Base-by-base conservation (phyloP, 306 rosid genomes). In the Ziziphus jujuba region DNA sequence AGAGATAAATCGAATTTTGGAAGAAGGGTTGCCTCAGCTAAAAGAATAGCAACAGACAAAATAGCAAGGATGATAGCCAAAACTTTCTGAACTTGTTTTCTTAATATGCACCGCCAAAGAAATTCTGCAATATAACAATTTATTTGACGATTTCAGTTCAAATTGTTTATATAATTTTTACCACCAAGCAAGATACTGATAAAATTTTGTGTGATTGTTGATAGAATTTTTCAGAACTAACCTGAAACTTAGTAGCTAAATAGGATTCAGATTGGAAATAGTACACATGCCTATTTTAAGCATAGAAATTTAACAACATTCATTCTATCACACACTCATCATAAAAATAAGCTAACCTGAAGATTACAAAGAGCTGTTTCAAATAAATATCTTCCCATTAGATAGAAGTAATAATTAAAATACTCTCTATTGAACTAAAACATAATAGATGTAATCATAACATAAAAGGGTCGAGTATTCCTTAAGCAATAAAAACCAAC, bases 21-120 rank as follows among this genome's bases (percentile, higher is more conserved):
- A 55, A 93, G 89, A 55, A 90, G 83, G 56, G 97, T 93, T 62
- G 98, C 98, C 88, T 93, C 98, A 2, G 96, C 97, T 67, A 90
- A 82, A 69, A 93, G 97, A 85, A 93, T 93, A 56, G 97, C 97
- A 81, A 69, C 90, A 22, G 98, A 93, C 76, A 93, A 88, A 67
- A 83, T 72, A 71, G 95, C 93, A 73, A 93, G 96, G 34, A 86
- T 51, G 76, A 86, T 63, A 64, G 90, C 96, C 85, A 90, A 80
- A 67, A 82, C 90, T 75, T 84, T 90, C 83, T 90, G 63, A 62
- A 85, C 80, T 84, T 86, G 96, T 81, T 88, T 88, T 75, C 90
- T 83, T 61, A 88, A 77, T 51, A 93, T 83, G 85, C 98, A 93
- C 61, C 82, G 90, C 98, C 98, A 90, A 56, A 86, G 63, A 78